Percentiles rank a stretch among this genome's conserved stretches.
Conservation (phyloP, 2,329 filamentous ascomycete species). For the Colletotrichum sp. region DNA sequence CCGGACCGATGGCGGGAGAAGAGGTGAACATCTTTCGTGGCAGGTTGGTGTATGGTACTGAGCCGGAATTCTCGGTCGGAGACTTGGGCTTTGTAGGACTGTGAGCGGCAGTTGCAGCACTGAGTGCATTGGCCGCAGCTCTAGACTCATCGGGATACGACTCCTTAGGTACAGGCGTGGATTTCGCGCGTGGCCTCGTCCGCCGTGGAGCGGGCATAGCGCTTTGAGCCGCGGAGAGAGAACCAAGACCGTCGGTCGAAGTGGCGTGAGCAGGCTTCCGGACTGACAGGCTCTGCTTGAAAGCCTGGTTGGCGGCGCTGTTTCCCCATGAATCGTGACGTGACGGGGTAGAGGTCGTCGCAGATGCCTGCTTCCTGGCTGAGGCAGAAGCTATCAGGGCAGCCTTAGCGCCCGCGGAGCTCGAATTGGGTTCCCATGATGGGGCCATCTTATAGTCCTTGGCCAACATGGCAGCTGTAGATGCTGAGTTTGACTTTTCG, state of each 20-base stretch:
- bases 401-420: slow-evolving; percentile 74
- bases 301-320: slow-evolving; percentile 74
- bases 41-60: slow-evolving; percentile 72
- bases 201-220: slow-evolving; percentile 64
- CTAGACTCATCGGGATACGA: slow-evolving; percentile 63
- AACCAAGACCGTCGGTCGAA: slow-evolving; percentile 49
- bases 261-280: slow-evolving; percentile 35
- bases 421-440: slow-evolving; percentile 67
- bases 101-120: slow-evolving; percentile 74
- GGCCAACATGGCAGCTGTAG: slow-evolving; percentile 44
- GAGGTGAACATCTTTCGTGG: slow-evolving; percentile 79
- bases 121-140: slow-evolving; percentile 71
- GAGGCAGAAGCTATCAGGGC: slow-evolving; percentile 65
- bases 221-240: slow-evolving; percentile 76
- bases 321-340: slow-evolving; percentile 57
- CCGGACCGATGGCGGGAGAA: slow-evolving; percentile 72
- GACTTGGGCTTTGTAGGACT: slow-evolving; percentile 51
- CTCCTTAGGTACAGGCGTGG: slow-evolving; percentile 57
- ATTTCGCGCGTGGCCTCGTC: slow-evolving; percentile 67
- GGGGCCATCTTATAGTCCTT: slow-evolving; percentile 50
- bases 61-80: slow-evolving; percentile 64
- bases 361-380: slow-evolving; percentile 36
- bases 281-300: slow-evolving; percentile 46
- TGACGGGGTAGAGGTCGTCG: slow-evolving; percentile 49
- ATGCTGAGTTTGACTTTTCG: slow-evolving; percentile 58